Base-by-base conservation (phyloP, 306 rosid genomes). In the Castanopsis chinensis region DNA sequence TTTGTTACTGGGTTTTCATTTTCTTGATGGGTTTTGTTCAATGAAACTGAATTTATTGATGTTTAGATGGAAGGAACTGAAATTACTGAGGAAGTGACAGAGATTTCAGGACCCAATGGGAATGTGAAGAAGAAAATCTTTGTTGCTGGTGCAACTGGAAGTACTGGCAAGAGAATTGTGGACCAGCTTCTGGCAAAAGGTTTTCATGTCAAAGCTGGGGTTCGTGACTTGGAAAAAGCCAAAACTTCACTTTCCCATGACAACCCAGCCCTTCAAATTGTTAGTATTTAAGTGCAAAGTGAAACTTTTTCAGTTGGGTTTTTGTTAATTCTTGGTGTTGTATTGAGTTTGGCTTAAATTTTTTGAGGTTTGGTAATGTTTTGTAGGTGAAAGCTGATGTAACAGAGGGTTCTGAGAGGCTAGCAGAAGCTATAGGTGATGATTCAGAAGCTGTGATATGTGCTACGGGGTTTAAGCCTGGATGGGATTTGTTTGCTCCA, bases 121-220 rank as follows among this genome's bases (percentile, higher is more conserved):
- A 69, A 28, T 77, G 83, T 73, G 32, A 85, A 83, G 87, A 94
- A 80, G 87, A 94, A 90, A 76, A 72, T 92, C 9, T 94, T 94
- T 88, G 99, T 94, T 68, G 99, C 95, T 49, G 99, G 99, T 15
- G 97, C 99, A 12, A 88, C 97, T 25, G 99, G 99, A 69, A 92
- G 91, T 52, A 92, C 99, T 10, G 99, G 99, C 17, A 92, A 86
- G 74, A 86, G 95, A 80, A 86, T 94, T 21, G 97, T 94, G 21
- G 92, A 94, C 81, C 97, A 92, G 92, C 85, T 94, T 52, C 83
- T 94, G 17, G 93, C 97, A 0, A 92, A 85, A 86, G 99, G 99
- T 74, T 92, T 90, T 78, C 64, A 85, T 58, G 99, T 94, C 30
- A 94, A 92, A 79, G 99, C 99, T 15, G 99, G 94, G 49, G 97